Evolutionary conservation across 2,329 filamentous ascomycete species (phyloP).

Genomic region (Alternaria sp.): DNA sequence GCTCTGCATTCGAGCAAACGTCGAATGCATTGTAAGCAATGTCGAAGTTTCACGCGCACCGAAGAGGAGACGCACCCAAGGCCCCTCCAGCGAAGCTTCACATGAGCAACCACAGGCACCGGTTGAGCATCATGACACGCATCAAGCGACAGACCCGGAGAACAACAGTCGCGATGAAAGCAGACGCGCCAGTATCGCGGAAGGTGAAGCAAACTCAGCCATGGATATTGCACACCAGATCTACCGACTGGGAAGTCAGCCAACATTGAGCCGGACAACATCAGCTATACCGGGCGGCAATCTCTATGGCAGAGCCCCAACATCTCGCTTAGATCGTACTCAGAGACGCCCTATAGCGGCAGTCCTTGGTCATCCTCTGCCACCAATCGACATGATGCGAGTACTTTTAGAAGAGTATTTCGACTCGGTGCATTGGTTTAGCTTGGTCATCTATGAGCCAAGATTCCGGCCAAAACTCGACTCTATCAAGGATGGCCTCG

Average conservation of each 20-base stretch:
- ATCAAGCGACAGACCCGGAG: neutral
- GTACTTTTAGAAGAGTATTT: constrained; percentile 51
- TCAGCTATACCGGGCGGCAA: constrained; percentile 31
- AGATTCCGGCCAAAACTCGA: constrained; percentile 46
- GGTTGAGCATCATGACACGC: neutral
- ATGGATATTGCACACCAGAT: constrained; percentile 40
- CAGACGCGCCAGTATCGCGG: constrained; percentile 1
- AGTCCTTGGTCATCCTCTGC: constrained; percentile 27
- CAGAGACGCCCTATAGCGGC: constrained; percentile 28
- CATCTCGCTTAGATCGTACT: constrained; percentile 9
- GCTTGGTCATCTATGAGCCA: constrained; percentile 52
- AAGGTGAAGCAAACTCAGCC: constrained; percentile 41
- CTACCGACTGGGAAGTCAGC: constrained; percentile 11
- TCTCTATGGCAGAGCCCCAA: neutral
- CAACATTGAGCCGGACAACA: constrained; percentile 37
- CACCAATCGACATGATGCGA: constrained; percentile 35
- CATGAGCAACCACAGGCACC: neutral
- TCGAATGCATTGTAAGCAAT: constrained; percentile 10
- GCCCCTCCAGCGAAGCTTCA: constrained; percentile 5
- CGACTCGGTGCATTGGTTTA: constrained; percentile 54
- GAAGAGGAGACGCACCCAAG: constrained; percentile 12
- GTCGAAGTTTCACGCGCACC: neutral
- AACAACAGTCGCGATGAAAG: constrained; percentile 3
- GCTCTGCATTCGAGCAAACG: constrained; percentile 40
- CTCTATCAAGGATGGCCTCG: constrained; percentile 39